phyloP scores from a whole-genome alignment of 2,329 filamentous ascomycete genomes.

The Pyrenochaeta sp. region DNA sequence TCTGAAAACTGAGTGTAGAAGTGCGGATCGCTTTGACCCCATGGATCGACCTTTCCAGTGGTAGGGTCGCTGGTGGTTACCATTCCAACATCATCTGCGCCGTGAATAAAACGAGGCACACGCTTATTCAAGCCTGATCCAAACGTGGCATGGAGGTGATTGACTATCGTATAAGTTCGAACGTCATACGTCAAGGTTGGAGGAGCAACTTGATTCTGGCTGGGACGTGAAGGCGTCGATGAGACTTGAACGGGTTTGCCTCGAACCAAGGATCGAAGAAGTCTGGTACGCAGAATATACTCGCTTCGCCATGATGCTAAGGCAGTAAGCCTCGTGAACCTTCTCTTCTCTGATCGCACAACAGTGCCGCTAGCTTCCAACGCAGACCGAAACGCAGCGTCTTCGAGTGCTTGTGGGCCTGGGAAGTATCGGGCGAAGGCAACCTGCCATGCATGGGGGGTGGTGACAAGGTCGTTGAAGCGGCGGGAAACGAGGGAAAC shows the following conservation, averaged over 20 bases:
- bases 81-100: slow-evolving; percentile 77
- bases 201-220: slow-evolving; percentile 69
- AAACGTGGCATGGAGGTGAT: slow-evolving; percentile 81
- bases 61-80: slow-evolving; percentile 84
- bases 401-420: slow-evolving; percentile 67
- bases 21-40: slow-evolving; percentile 80
- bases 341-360: slow-evolving; percentile 75
- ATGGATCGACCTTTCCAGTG: slow-evolving; percentile 77
- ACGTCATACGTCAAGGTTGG: slow-evolving; percentile 87
- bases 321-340: slow-evolving; percentile 81
- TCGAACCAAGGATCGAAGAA: slow-evolving; percentile 80
- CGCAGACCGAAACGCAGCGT: slow-evolving; percentile 54
- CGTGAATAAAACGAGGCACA: slow-evolving; percentile 81
- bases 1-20: slow-evolving; percentile 80
- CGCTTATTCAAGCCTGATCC: slow-evolving; percentile 71
- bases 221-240: slow-evolving; percentile 60
- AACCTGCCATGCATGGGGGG: slow-evolving; percentile 90
- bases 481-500: slow-evolving; percentile 87
- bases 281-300: slow-evolving; percentile 85
- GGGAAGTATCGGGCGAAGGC: slow-evolving; percentile 93
- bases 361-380: slow-evolving; percentile 41
- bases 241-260: slow-evolving; percentile 75
- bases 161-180: slow-evolving; percentile 79
- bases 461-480: slow-evolving; percentile 86
- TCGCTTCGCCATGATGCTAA: slow-evolving; percentile 96